A percentile compares a stretch with the other conserved stretches of the same genome.
Conservation (phyloP, 2,329 filamentous ascomycete genomes). For the Penicillium sumatraense region DNA sequence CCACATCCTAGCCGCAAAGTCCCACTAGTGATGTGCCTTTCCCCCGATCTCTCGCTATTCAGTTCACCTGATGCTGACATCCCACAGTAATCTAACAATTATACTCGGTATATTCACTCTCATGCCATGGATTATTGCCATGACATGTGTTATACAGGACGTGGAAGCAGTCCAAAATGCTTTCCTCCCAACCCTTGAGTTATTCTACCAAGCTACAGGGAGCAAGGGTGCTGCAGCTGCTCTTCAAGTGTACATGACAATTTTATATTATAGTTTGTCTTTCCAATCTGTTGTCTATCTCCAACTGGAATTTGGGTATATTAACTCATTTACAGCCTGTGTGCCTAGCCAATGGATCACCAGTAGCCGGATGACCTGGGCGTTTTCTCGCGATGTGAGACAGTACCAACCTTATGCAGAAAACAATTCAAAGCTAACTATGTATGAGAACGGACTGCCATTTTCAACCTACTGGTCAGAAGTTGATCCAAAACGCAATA, state of each 20-base stretch:
- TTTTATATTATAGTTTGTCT: conserved; percentile 33
- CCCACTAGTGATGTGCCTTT: conserved; percentile 22
- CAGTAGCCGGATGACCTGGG: conserved; percentile 37
- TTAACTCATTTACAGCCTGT: not conserved
- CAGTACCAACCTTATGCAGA: not conserved
- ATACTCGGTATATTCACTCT: not conserved
- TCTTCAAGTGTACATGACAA: conserved; percentile 16
- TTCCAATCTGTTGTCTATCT: conserved; percentile 13
- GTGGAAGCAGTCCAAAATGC: conserved; percentile 8
- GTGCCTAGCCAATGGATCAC: not conserved
- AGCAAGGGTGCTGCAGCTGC: conserved; percentile 25
- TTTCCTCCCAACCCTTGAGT: conserved; percentile 19
- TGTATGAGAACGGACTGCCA: conserved; percentile 21
- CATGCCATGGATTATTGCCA: not conserved
- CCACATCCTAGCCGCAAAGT: conserved; percentile 17
- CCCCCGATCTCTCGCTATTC: too few relatives aligned
- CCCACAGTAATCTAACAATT: conserved; percentile 15
- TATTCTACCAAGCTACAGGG: conserved; percentile 29
- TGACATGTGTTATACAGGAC: not conserved
- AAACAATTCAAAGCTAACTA: not conserved
- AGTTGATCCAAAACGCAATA: conserved; percentile 22
- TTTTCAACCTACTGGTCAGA: conserved; percentile 23
- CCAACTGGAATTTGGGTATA: too few relatives aligned
- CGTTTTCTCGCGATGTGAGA: conserved; percentile 35
- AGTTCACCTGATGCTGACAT: not conserved